Base-by-base conservation (phyloP, 768 basidiomycete genomes). In the Fomitopsis serialis region DNA sequence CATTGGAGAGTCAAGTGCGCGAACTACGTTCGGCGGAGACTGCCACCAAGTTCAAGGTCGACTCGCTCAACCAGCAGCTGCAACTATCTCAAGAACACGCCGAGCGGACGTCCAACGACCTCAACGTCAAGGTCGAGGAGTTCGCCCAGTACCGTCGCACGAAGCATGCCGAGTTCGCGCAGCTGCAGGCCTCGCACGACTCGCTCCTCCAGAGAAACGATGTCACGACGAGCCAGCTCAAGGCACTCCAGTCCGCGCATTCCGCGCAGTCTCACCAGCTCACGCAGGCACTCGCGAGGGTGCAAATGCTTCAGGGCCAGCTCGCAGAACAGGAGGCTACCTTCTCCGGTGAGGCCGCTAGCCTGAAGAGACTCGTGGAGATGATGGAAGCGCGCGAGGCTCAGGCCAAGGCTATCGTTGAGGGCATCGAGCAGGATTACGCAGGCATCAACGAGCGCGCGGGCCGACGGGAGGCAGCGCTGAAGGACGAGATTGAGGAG, bases 351-450 rank as follows among this genome's bases (percentile, higher is more conserved):
- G 94, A 98, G 66, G 83, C 85, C 2, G 82, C 78, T 37, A 81
- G 83, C 12, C 70, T 94, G 59, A 80, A 81, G 54, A 78, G 92
- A 27, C 74, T 97, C 17, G 85, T 94, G 11, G 72, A 78, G 7
- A 81, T 94, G 74, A 85, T 97, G 76, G 92, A 98, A 66, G 87
- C 87, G 53, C 79, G 94, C 35, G 92, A 94, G 66, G 82, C 84
- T 49, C 88, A 94, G 57, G 82, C 90, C 21, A 89, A 91, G 71
- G 78, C 80, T 21, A 82, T 92, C 50, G 85, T 98, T 0, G 86
- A 92, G 22, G 76, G 76, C 36, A 82, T 98, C 52, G 94, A 97
- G 68, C 76, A 53, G 25, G 92, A 96, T 59, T 88, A 90, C 82
- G 86, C 86, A 22, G 75, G 75, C 19, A 78, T 93, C 10, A 82